Base-by-base conservation (phyloP, 2,329 filamentous ascomycete species). In the Sclerotinia borealis region DNA sequence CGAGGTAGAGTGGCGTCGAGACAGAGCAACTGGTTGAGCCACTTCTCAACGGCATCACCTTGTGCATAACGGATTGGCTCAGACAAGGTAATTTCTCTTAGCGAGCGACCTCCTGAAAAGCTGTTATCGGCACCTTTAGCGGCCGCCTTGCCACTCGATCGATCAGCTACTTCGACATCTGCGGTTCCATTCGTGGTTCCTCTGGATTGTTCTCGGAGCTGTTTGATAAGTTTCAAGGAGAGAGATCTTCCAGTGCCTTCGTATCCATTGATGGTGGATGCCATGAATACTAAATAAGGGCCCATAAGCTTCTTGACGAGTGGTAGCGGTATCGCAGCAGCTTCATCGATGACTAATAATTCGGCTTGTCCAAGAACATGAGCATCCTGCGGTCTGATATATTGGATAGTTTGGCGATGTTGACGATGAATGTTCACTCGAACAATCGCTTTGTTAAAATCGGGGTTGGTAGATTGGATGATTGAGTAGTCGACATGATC, bases 401-500 rank as follows among this genome's bases (percentile, higher is more conserved):
- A 99, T 76, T 99, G 95, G 55, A 99, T 99, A 0, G 95, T 98
- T 77, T 99, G 95, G 50, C 95, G 87, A 78, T 99, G 95, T 72
- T 96, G 89, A 67, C 93, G 84, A 79, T 98, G 92, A 55, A 99
- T 87, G 77, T 99, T 98, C 68, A 99, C 95, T 59, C 95, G 84
- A 25, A 99, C 95, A 73, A 99, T 96, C 3, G 95, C 95, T 79
- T 99, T 99, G 82, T 98, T 97, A 80, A 98, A 97, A 69, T 97
- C 93, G 0, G 95, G 93, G 76, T 99, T 97, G 4, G 93, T 98
- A 1, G 93, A 97, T 74, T 99, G 95, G 63, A 98, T 92, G 69
- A 99, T 98, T 61, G 92, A 96, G 78, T 99, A 99, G 74, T 99
- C 95, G 70, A 92, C 87, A 74, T 99, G 95, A 71, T 99, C 95